Evolutionary conservation across 2,329 filamentous ascomycete species (phyloP).

Genomic region (Zasmidium citrigriseum): DNA sequence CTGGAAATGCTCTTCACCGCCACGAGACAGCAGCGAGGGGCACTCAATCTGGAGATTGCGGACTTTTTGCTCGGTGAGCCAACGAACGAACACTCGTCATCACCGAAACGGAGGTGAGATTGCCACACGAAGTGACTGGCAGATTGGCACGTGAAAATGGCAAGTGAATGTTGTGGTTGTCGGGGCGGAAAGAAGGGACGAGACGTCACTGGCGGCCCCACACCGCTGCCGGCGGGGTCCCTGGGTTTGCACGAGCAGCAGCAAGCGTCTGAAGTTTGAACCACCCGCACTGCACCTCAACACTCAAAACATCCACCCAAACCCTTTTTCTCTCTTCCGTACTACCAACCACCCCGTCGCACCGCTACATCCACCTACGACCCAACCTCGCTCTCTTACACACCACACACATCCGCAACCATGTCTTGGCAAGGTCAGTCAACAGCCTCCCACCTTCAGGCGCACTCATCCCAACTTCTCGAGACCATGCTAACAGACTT

Average conservation of each 20-base stretch:
- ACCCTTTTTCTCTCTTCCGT: neutral
- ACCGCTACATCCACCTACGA: neutral
- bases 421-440: slow-evolving; percentile 76
- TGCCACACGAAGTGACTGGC: too few relatives aligned
- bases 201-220: neutral
- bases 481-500: neutral
- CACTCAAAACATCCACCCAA: neutral
- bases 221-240: too few relatives aligned
- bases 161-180: neutral
- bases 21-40: neutral
- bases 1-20: neutral
- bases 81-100: too few relatives aligned
- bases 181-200: neutral
- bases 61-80: too few relatives aligned
- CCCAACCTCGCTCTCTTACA: neutral
- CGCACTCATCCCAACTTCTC: neutral
- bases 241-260: too few relatives aligned
- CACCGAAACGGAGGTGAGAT: too few relatives aligned
- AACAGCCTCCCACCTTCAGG: slow-evolving; percentile 11
- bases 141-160: neutral
- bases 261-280: too few relatives aligned
- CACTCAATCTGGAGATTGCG: too few relatives aligned
- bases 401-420: slow-evolving; percentile 32
- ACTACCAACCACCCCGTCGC: neutral
- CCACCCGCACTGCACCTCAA: too few relatives aligned